Percentiles rank a stretch among this genome's conserved stretches.
Conservation (phyloP, 179 eudicot genomes). For the Heliamphora ciliata region DNA sequence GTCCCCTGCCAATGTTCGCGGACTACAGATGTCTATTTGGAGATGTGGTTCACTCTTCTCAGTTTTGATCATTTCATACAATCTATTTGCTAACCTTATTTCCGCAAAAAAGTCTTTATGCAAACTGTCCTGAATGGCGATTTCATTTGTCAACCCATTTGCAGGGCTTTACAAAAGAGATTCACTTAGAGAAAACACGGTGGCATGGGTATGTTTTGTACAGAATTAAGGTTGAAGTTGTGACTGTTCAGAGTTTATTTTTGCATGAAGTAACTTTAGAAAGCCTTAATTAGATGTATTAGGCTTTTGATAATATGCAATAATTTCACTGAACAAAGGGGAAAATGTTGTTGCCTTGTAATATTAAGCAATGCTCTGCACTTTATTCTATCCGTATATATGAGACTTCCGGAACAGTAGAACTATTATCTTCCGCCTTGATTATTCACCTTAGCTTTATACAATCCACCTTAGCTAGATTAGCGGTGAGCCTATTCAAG, state of each 20-base stretch:
- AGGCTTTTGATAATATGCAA: too few relatives aligned
- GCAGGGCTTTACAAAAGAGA: slow-evolving; percentile 96
- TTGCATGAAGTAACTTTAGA: background rate
- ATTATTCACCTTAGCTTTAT: too few relatives aligned
- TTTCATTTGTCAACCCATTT: slow-evolving; percentile 18
- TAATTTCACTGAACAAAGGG: too few relatives aligned
- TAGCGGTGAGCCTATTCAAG: too few relatives aligned
- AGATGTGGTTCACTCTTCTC: background rate
- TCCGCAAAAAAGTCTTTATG: background rate
- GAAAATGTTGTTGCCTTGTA: too few relatives aligned
- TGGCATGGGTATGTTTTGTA: slow-evolving; percentile 82
- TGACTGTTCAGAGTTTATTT: slow-evolving; percentile 1
- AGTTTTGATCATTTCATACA: background rate
- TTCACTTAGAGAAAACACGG: slow-evolving; percentile 76
- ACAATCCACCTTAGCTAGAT: too few relatives aligned
- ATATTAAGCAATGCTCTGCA: too few relatives aligned
- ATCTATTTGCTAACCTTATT: background rate
- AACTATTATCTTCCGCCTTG: too few relatives aligned
- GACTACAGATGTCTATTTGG: background rate
- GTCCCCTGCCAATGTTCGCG: background rate
- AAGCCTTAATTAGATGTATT: background rate
- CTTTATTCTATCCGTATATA: too few relatives aligned
- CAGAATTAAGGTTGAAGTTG: background rate
- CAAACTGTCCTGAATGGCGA: background rate
- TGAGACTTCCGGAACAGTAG: too few relatives aligned